Conservation (phyloP, 768 basidiomycete genomes). For the Daedaleopsis sinensis region DNA sequence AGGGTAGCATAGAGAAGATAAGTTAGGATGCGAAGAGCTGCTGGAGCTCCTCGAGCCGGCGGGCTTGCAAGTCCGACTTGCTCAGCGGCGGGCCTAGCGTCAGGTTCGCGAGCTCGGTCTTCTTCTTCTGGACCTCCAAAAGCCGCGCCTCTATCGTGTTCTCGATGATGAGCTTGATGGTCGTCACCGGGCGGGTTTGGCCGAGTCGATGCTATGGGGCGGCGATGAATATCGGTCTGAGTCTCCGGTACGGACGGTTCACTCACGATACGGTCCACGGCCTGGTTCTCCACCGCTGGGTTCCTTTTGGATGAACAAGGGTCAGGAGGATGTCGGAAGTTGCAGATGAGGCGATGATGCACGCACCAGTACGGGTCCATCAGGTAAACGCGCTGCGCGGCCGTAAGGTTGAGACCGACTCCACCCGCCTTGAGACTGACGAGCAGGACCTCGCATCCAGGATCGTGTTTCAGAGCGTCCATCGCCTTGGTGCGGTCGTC, state of each 20-base stretch:
- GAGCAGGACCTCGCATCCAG: constrained; percentile 88
- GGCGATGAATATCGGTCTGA: neutral
- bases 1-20: constrained; percentile 13
- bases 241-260: neutral
- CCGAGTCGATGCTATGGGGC: constrained; percentile 85
- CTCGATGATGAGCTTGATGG: constrained; percentile 91
- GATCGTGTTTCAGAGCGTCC: constrained; percentile 90
- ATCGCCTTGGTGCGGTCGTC: constrained; percentile 91
- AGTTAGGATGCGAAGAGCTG: constrained; percentile 59
- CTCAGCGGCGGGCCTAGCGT: constrained; percentile 86
- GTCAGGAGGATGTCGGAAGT: constrained; percentile 4
- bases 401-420: constrained; percentile 94
- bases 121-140: constrained; percentile 92
- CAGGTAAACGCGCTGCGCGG: constrained; percentile 90
- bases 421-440: constrained; percentile 97
- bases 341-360: neutral
- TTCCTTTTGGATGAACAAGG: constrained; percentile 57
- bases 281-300: constrained; percentile 96
- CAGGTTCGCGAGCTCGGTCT: constrained; percentile 93
- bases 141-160: constrained; percentile 93
- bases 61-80: constrained; percentile 85
- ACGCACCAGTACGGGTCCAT: constrained; percentile 96
- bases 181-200: constrained; percentile 89
- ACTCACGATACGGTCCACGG: constrained; percentile 94
- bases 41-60: constrained; percentile 86